Evolutionary conservation across 2,329 filamentous ascomycete species (phyloP).

Genomic region (Paradendryphiella salina): DNA sequence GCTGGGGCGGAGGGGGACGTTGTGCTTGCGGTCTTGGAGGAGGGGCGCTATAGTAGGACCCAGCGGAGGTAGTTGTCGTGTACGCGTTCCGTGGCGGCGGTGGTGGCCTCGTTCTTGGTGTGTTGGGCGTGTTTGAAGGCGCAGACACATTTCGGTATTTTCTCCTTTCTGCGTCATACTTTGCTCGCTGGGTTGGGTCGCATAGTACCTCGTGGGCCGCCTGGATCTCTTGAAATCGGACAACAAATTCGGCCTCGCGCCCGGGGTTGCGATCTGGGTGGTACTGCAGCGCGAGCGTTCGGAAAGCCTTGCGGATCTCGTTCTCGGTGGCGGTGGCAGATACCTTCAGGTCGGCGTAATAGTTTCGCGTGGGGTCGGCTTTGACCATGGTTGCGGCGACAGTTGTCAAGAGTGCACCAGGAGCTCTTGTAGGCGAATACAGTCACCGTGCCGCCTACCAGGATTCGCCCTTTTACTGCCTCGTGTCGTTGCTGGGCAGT

Average conservation of each 20-base stretch:
- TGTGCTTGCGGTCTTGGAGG: constrained; percentile 35
- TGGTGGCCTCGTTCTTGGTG: constrained; percentile 47
- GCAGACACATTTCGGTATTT: constrained; percentile 44
- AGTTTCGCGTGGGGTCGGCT: constrained; percentile 70
- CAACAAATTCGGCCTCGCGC: constrained; percentile 74
- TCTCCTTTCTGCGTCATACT: constrained; percentile 65
- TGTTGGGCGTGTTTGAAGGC: constrained; percentile 48
- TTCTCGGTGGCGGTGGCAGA: constrained; percentile 66
- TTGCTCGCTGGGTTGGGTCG: constrained; percentile 60
- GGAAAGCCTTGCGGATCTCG: constrained; percentile 84
- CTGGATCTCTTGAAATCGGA: constrained; percentile 85
- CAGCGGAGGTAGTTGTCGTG: constrained; percentile 43
- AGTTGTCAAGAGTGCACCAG: background rate
- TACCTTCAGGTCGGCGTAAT: constrained; percentile 83
- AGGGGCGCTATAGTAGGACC: constrained; percentile 40
- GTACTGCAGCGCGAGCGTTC: constrained; percentile 80
- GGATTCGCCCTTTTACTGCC: constrained; percentile 20
- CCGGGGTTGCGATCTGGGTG: constrained; percentile 90
- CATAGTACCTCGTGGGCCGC: constrained; percentile 78
- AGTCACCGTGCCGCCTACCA: constrained; percentile 8
- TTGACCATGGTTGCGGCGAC: constrained; percentile 61
- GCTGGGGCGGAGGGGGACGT: constrained; percentile 34
- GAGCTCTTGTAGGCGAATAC: constrained; percentile 24
- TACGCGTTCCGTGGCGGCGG: constrained; percentile 52
- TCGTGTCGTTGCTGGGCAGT: constrained; percentile 34